Conservation (phyloP, 805 yeast species). For the Maudiozyma bulderi region DNA sequence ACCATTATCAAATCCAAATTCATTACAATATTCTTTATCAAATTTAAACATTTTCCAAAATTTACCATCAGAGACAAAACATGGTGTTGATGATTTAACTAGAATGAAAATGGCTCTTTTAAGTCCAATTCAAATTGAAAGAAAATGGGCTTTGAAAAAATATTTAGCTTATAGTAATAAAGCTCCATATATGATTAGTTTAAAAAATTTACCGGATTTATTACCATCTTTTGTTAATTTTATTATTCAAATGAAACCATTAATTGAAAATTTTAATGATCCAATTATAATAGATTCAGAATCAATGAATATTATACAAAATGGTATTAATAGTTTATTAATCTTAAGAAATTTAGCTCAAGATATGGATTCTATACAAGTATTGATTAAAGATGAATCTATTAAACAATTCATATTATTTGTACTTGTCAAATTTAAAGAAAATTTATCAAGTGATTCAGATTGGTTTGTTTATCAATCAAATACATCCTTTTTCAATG, state of each 20-base stretch:
- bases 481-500: constrained; percentile 37
- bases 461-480: constrained; percentile 20
- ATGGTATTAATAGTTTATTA: constrained; percentile 34
- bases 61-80: constrained; percentile 29
- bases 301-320: constrained; percentile 16
- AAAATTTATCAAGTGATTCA: constrained; percentile 15
- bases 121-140: constrained; percentile 55
- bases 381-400: constrained; percentile 46
- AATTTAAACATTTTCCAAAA: constrained; percentile 26
- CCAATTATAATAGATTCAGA: constrained; percentile 14
- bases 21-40: constrained; percentile 23
- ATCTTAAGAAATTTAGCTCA: constrained; percentile 75
- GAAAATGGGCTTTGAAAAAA: constrained; percentile 58
- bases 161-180: constrained; percentile 32
- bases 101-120: constrained; percentile 64
- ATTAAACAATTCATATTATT: constrained; percentile 39
- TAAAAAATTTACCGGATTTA: constrained; percentile 34
- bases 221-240: constrained; percentile 32
- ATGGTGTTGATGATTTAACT: constrained; percentile 54
- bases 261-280: constrained; percentile 17
- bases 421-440: constrained; percentile 19
- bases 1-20: constrained; percentile 2
- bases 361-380: constrained; percentile 73
- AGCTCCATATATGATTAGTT: constrained; percentile 39
- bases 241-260: constrained; percentile 17